Evolutionary conservation across 495 filamentous ascomycete species (phyloP).

Genomic region (Trichocladium antarcticum): DNA sequence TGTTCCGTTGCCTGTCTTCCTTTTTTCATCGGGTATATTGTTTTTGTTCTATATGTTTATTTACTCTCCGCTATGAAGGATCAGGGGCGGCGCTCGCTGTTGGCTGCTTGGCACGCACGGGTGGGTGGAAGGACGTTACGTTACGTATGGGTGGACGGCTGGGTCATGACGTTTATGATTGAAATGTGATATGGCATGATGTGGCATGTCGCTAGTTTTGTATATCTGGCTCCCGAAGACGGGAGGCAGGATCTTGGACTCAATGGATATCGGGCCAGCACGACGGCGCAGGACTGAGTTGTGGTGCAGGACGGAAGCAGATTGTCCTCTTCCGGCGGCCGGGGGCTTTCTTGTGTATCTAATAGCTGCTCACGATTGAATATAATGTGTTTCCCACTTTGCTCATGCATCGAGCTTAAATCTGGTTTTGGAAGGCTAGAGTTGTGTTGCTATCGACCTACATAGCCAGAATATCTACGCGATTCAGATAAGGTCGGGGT

Average conservation of each 20-base stretch:
- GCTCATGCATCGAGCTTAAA: not conserved
- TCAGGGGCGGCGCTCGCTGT: not conserved
- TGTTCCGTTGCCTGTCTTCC: not conserved
- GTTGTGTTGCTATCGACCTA: no score
- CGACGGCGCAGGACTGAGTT: no score
- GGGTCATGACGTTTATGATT: conserved; percentile 2
- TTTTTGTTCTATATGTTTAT: not conserved
- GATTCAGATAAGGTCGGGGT: no score
- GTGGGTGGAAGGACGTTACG: not conserved
- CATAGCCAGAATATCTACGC: no score
- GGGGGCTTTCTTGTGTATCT: conserved; percentile 3
- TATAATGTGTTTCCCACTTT: conserved; percentile 4
- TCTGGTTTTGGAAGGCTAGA: no score
- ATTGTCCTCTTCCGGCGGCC: not conserved
- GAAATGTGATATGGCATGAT: not conserved
- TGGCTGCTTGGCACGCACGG: not conserved
- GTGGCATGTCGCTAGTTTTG: not conserved
- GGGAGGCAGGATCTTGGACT: no score
- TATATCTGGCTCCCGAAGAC: not conserved
- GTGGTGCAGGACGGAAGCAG: not conserved
- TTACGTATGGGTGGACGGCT: not conserved
- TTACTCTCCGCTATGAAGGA: no score
- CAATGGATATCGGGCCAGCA: no score
- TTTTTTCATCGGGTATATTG: not conserved
- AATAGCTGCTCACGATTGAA: not conserved